phyloP scores from a whole-genome alignment of 768 basidiomycete species.

The Steccherinum ochraceum region DNA sequence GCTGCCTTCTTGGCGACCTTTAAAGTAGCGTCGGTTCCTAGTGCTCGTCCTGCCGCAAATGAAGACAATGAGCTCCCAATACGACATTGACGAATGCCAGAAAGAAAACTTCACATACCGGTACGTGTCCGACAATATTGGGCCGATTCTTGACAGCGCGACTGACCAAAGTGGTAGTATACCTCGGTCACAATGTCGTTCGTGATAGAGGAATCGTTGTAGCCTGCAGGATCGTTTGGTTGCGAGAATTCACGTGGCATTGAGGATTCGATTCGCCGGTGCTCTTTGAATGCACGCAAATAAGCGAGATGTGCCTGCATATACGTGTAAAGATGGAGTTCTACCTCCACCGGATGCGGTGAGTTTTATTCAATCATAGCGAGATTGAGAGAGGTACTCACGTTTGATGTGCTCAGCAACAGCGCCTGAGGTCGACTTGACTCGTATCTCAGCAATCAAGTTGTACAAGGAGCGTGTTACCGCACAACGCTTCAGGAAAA shows the following conservation, averaged over 20 bases:
- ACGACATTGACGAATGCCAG: too few species aligned
- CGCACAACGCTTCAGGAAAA: constrained; percentile 16
- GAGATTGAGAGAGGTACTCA: constrained; percentile 9
- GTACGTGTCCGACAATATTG: constrained; percentile 14
- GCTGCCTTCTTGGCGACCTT: constrained; percentile 12
- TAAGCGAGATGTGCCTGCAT: constrained; percentile 12
- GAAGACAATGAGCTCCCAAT: too few species aligned
- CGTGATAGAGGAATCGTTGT: constrained; percentile 9
- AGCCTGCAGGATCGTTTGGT: background rate
- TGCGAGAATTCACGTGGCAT: background rate
- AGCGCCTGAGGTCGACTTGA: constrained; percentile 12
- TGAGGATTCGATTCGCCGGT: background rate
- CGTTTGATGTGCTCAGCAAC: constrained; percentile 19
- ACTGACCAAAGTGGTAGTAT: constrained; percentile 13
- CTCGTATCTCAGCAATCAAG: constrained; percentile 19
- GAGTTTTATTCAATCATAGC: too few species aligned
- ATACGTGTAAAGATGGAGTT: constrained; percentile 20
- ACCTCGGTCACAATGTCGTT: constrained; percentile 18
- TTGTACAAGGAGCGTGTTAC: constrained; percentile 19
- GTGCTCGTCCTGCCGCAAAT: constrained; percentile 1
- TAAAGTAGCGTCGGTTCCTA: constrained; percentile 16
- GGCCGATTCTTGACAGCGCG: constrained; percentile 13
- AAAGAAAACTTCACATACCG: constrained; percentile 5
- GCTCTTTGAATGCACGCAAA: constrained; percentile 7
- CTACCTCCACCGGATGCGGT: too few species aligned